Evolutionary conservation across 192 early-diverging fungal species (phyloP).

Genomic region (Spizellomyces sp.): DNA sequence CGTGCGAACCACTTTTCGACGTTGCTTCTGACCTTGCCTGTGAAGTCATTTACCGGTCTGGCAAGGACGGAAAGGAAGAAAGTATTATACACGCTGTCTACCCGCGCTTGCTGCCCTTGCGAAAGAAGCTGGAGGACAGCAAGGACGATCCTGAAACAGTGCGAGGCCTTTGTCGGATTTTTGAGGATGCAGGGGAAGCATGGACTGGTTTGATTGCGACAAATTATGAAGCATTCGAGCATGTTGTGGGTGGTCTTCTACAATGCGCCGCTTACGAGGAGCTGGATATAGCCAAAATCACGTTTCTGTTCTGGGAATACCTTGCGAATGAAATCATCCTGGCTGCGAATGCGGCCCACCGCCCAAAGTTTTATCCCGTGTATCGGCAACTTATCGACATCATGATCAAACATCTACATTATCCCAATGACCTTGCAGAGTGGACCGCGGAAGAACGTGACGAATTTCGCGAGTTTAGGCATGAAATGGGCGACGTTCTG

Average conservation of each 20-base stretch:
- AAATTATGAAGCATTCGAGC: slow-evolving; percentile 67
- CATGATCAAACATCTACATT: slow-evolving; percentile 85
- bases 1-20: slow-evolving; percentile 77
- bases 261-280: slow-evolving; percentile 78
- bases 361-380: slow-evolving; percentile 57
- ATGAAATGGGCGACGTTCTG: slow-evolving; percentile 94
- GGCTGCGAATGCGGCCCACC: slow-evolving; percentile 36
- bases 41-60: slow-evolving; percentile 64
- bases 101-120: slow-evolving; percentile 45
- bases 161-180: slow-evolving; percentile 83
- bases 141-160: slow-evolving; percentile 80
- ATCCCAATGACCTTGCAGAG: slow-evolving; percentile 67
- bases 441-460: slow-evolving; percentile 86
- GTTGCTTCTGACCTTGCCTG: slow-evolving; percentile 81
- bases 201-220: slow-evolving; percentile 74
- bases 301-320: slow-evolving; percentile 89
- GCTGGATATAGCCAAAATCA: slow-evolving; percentile 85
- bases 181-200: slow-evolving; percentile 88
- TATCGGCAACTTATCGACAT: slow-evolving; percentile 74
- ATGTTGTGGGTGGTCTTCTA: slow-evolving; percentile 80
- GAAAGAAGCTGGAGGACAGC: slow-evolving; percentile 40
- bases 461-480: slow-evolving; percentile 95
- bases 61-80: slow-evolving; percentile 39
- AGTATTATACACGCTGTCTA: slow-evolving; percentile 66
- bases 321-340: slow-evolving; percentile 62